These are phyloP conservation scores for Mucor lusitanicus DNA, from an alignment of 371 early-diverging fungal genomes.

Conservation along the genomic window DNA sequence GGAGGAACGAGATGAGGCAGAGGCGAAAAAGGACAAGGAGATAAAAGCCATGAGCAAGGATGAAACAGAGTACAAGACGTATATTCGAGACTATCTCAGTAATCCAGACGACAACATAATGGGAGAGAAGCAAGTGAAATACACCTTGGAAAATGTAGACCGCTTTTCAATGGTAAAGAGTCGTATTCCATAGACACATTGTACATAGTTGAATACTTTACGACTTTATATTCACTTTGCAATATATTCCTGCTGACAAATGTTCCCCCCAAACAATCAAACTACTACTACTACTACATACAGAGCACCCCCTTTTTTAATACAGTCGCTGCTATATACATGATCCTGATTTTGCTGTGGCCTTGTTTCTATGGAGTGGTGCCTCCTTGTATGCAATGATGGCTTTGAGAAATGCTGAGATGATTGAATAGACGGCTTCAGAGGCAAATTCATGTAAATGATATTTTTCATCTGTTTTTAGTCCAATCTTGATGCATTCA, in stretches of 20 bases:
- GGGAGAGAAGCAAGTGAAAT: constrained; percentile 43
- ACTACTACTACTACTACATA: no score
- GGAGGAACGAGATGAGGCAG: constrained; percentile 57
- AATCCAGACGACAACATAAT: constrained; percentile 46
- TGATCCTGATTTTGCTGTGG: not conserved
- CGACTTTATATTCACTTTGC: not conserved
- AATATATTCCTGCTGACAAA: no score
- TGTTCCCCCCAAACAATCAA: no score
- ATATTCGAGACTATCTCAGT: constrained; percentile 30
- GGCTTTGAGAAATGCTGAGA: constrained; percentile 61
- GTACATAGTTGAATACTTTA: not conserved
- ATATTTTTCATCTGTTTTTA: constrained; percentile 62
- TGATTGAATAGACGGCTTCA: constrained; percentile 53
- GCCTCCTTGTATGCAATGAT: constrained; percentile 66
- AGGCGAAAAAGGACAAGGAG: constrained; percentile 46
- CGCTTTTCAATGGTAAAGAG: constrained; percentile 90
- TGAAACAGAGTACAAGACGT: constrained; percentile 45
- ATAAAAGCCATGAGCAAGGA: constrained; percentile 60
- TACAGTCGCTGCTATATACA: not conserved
- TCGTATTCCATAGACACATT: constrained; percentile 69
- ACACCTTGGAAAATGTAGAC: constrained; percentile 84
- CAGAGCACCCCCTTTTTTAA: no score
- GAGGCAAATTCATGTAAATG: constrained; percentile 62
- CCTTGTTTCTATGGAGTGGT: constrained; percentile 14
- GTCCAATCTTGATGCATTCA: constrained; percentile 49